phyloP scores from a whole-genome alignment of 441 rosid species.

The Monsonia emarginata region DNA sequence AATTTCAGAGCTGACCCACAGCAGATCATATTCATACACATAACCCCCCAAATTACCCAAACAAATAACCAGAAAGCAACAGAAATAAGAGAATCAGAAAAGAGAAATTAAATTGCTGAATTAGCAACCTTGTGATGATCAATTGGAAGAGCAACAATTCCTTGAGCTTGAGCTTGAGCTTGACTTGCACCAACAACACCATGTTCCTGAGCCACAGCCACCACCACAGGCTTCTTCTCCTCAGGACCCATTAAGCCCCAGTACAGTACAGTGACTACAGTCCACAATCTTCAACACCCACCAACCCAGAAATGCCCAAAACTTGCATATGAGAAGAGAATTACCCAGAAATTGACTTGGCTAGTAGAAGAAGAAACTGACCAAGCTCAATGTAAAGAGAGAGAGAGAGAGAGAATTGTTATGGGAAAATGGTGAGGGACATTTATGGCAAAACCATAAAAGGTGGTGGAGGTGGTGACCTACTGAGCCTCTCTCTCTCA shows the following conservation, averaged over 20 bases:
- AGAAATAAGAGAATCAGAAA: not conserved
- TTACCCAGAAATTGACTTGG: not conserved
- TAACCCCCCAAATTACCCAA: not conserved
- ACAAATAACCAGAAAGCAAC: not conserved
- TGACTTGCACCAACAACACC: not conserved
- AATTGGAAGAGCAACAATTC: not conserved
- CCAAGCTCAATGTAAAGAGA: not conserved
- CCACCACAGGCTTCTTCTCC: not conserved
- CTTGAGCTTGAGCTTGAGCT: not conserved
- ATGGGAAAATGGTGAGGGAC: slow-evolving; percentile 5
- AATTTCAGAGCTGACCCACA: slow-evolving; percentile 2
- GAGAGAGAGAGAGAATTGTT: not conserved
- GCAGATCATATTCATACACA: not conserved
- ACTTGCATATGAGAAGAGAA: not conserved
- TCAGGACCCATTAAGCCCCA: not conserved
- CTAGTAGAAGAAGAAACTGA: not conserved
- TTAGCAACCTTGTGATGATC: not conserved
- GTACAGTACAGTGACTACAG: not conserved
- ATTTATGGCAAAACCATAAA: not conserved
- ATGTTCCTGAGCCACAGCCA: not conserved
- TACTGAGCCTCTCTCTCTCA: not conserved
- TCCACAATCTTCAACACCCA: slow-evolving; percentile 1
- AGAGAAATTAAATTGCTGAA: not conserved
- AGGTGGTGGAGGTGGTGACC: slow-evolving; percentile 4
- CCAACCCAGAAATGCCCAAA: slow-evolving; percentile 6